These are phyloP conservation scores for Kwoniella sp. DNA, from an alignment of 768 basidiomycete genomes.

Conservation along the genomic window DNA sequence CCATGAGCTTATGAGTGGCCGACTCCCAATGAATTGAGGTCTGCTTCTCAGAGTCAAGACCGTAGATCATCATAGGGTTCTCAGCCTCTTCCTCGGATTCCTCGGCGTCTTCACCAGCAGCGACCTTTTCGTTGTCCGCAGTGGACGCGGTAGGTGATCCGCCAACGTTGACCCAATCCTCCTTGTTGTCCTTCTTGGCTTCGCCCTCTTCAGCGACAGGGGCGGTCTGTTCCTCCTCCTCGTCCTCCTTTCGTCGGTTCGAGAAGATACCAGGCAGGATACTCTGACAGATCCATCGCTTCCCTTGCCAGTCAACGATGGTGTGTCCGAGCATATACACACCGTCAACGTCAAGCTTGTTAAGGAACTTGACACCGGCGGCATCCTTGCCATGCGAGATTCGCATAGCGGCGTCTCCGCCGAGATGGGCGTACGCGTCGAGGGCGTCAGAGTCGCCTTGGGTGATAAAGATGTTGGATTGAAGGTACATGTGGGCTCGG, in stretches of 20 bases:
- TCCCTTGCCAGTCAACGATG: conserved; percentile 58
- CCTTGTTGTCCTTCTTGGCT: conserved; percentile 48
- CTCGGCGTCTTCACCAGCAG: conserved; percentile 8
- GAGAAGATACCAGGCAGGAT: conserved; percentile 59
- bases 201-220: conserved; percentile 17
- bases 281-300: conserved; percentile 59
- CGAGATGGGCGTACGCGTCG: conserved; percentile 56
- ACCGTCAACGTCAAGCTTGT: conserved; percentile 57
- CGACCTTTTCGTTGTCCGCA: conserved; percentile 21
- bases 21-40: conserved; percentile 56
- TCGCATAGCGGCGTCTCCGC: conserved; percentile 58
- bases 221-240: conserved; percentile 23
- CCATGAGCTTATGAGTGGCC: conserved; percentile 55
- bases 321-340: conserved; percentile 57
- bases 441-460: conserved; percentile 57
- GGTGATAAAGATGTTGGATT: conserved; percentile 59
- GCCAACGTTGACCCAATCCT: conserved; percentile 52
- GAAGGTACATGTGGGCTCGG: conserved; percentile 57
- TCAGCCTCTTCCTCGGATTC: conserved; percentile 39
- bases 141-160: conserved; percentile 33
- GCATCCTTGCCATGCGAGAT: conserved; percentile 59
- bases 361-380: conserved; percentile 56
- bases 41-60: conserved; percentile 57
- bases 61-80: conserved; percentile 59
- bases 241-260: conserved; percentile 42